phyloP scores from a whole-genome alignment of 2,329 filamentous ascomycete species.

The Helminthosporium solani region DNA sequence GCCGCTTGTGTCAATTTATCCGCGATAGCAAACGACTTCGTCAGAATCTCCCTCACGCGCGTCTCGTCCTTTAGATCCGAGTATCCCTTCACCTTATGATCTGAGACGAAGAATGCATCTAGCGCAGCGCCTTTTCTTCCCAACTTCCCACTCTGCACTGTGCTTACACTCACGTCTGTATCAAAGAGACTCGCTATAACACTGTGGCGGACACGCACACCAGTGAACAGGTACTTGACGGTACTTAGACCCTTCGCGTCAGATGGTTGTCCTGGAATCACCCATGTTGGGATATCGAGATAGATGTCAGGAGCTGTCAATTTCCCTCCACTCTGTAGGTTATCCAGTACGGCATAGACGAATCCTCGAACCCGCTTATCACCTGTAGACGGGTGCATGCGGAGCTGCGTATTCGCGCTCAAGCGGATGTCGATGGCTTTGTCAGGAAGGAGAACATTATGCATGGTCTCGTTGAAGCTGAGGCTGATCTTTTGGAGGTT shows the following conservation, averaged over 20 bases:
- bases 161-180: conserved; percentile 17
- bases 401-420: conserved; percentile 15
- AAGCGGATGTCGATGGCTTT: conserved; percentile 34
- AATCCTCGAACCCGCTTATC: conserved; percentile 20
- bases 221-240: conserved; percentile 32
- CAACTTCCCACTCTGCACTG: conserved; percentile 32
- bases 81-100: background rate
- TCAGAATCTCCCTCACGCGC: conserved; percentile 19
- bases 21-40: conserved; percentile 19
- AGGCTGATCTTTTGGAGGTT: conserved; percentile 23
- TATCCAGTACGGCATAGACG: conserved; percentile 17
- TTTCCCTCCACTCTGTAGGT: conserved; percentile 29
- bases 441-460: conserved; percentile 35
- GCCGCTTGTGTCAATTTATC: conserved; percentile 23
- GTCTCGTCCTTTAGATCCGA: background rate
- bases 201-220: conserved; percentile 30
- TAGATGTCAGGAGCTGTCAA: conserved; percentile 30
- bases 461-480: conserved; percentile 20
- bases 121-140: conserved; percentile 24
- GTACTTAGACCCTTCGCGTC: conserved; percentile 10
- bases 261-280: conserved; percentile 16
- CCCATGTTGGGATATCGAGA: conserved; percentile 33
- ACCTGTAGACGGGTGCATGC: conserved; percentile 9
- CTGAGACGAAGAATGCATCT: conserved; percentile 12
- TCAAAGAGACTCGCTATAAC: conserved; percentile 16